Base-by-base conservation (phyloP, 1,284 basidiomycete genomes). In the Testicularia cyperi region DNA sequence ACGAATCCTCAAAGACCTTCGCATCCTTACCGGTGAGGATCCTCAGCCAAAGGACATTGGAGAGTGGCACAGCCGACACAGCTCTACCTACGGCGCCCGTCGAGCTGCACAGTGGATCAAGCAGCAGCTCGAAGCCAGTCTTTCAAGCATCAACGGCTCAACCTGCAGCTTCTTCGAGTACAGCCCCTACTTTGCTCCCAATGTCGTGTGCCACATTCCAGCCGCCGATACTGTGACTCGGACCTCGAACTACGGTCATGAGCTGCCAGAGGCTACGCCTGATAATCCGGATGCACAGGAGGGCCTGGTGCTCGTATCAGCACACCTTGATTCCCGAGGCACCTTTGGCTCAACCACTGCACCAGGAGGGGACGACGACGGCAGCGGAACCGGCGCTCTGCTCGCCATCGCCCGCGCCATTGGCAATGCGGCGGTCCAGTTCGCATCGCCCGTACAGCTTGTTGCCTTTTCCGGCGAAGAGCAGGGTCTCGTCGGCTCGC, bases 401-500 rank as follows among this genome's bases (percentile, higher is more conserved):
- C 70, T 78, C 9, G 56, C 62, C 38, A 48, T 78, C 21, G 73
- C 73, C 1, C 62, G 73, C 0, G 32, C 49, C 5, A 39, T 77
- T 14, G 49, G 51, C 16, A 28, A 43, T 0, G 43, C 60, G 4
- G 23, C 31, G 0, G 23, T 70, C 13, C 14, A 37, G 6, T 62
- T 72, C 32, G 26, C 21, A 2, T 58, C 68, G 0, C 68, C 65
- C 6, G 43, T 78, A 22, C 65, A 69, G n/a, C 56, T 78, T 16
- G 62, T 70, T 21, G 63, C 65, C n/a, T 77, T 77, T 39, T 45
- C 62, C 0, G 77, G 77, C 12, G 77, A 78, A 33, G 77, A 78
- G 43, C 77, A 78, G 51, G 77, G 67, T 3, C 52, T 69, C 15
- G 49, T 69, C 6, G 67, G 68, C 0, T 68, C 65, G 5, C 35